Conservation (phyloP, 768 basidiomycete genomes). For the Tulasnella sp. region DNA sequence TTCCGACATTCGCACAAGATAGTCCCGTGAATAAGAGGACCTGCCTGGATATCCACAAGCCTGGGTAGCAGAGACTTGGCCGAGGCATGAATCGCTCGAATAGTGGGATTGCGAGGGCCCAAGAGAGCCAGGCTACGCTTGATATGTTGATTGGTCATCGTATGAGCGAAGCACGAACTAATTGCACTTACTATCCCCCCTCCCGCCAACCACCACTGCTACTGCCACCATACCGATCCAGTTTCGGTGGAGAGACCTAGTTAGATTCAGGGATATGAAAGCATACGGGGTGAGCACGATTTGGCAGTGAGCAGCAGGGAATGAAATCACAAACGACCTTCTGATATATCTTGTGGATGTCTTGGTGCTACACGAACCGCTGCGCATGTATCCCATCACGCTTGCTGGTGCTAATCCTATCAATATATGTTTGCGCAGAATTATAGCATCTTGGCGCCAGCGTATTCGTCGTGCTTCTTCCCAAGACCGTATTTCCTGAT, state of each 20-base stretch:
- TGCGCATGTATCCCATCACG: slow-evolving; percentile 82
- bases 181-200: slow-evolving; percentile 41
- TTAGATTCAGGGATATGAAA: slow-evolving; percentile 40
- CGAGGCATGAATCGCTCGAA: too few species aligned
- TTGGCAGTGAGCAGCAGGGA: neutral
- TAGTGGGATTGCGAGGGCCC: too few species aligned
- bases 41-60: too few species aligned
- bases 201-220: too few species aligned
- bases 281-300: neutral
- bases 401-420: slow-evolving; percentile 8
- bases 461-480: slow-evolving; percentile 12
- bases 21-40: too few species aligned
- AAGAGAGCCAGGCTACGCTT: too few species aligned
- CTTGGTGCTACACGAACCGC: slow-evolving; percentile 62
- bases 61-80: too few species aligned
- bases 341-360: slow-evolving; percentile 54
- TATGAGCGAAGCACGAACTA: too few species aligned
- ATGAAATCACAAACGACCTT: slow-evolving; percentile 52
- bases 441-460: slow-evolving; percentile 28
- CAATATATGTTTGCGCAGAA: slow-evolving; percentile 1
- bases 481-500: slow-evolving; percentile 37
- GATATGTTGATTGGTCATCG: too few species aligned
- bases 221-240: slow-evolving; percentile 46
- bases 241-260: slow-evolving; percentile 44
- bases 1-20: too few species aligned